Evolutionary conservation across 805 yeast genomes (phyloP), one percentile per base, ranked within the genome.

Genomic region (Ogataea saltuana): DNA sequence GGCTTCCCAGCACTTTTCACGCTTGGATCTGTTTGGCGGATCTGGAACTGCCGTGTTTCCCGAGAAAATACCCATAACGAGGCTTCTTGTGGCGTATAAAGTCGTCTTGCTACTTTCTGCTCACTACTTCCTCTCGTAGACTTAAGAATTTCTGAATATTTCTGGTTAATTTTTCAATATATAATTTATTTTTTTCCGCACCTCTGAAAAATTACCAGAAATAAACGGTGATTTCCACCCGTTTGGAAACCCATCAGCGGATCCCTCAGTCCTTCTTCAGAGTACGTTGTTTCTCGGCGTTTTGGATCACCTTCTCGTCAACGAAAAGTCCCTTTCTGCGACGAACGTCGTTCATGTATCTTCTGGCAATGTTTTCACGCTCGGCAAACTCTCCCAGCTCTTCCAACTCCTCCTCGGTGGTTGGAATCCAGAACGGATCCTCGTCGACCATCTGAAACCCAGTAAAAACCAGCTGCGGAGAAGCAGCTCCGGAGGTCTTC

Each of bases 381-480:
- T 93, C 99, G 1, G 97, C 95, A 52, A 78, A 77, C 50, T 88
- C 96, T 20, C 99, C 99, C 33, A 88, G 70, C 45, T 88, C 95
- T 61, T 93, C 98, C 34, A 93, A 66, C 63, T 93, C 99, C 62
- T 89, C 97, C 55, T 88, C 97, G 0, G 99, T 93, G 3, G 93
- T 87, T 11, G 99, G 99, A 12, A 93, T 96, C 99, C 99, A 93
- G 72, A 86, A 93, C 33, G 99, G 99, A 70, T 93, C 98, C 52
- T 85, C 78, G 51, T 89, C 95, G 39, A 91, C 78, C 50, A 83
- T 70, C 56, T 89, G 93, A 61, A 78, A 93, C 1, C 98, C 98
- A 21, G 85, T 76, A 58, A 91, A 93, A 8, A 90, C 87, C 41
- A 93, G 72, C 64, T 93, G 99, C 0, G 99, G 99, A 56, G 87